A percentile compares a stretch with the other conserved stretches of the same genome.
phyloP scores from a whole-genome alignment of 2,329 filamentous ascomycete species.

The Paracoccidioides lutzii region DNA sequence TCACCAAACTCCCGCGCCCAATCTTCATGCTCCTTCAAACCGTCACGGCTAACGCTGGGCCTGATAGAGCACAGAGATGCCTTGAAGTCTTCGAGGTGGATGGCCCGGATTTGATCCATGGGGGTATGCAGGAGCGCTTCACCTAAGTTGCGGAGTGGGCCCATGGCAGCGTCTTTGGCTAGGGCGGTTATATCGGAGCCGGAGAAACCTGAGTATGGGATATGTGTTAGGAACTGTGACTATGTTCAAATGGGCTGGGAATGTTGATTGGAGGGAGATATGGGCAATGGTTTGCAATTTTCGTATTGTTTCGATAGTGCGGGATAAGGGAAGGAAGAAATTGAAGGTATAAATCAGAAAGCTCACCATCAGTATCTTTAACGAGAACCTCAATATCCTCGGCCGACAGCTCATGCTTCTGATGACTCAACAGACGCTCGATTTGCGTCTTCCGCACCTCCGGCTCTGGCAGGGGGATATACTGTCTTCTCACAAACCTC shows the following conservation, averaged over 20 bases:
- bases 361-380: slow-evolving; percentile 66
- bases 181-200: slow-evolving; percentile 93
- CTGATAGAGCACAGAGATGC: slow-evolving; percentile 73
- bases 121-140: slow-evolving; percentile 82
- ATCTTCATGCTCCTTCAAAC: slow-evolving; percentile 79
- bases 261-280: not conserved
- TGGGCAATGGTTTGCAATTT: not conserved
- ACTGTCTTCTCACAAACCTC: slow-evolving; percentile 84
- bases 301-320: not conserved
- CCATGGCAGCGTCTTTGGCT: slow-evolving; percentile 97
- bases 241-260: not conserved
- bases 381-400: slow-evolving; percentile 63
- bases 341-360: slow-evolving; percentile 14
- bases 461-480: slow-evolving; percentile 84
- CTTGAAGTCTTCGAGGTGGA: slow-evolving; percentile 69
- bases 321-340: not conserved
- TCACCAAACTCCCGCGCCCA: slow-evolving; percentile 94
- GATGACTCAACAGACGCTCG: slow-evolving; percentile 65
- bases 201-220: slow-evolving; percentile 59
- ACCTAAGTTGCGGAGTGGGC: slow-evolving; percentile 75
- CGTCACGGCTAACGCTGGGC: slow-evolving; percentile 75
- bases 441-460: slow-evolving; percentile 70
- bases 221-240: not conserved
- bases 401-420: slow-evolving; percentile 67
- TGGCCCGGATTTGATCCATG: slow-evolving; percentile 87